Conservation (phyloP, 495 filamentous ascomycete genomes). For the Penicillium samsonianum region DNA sequence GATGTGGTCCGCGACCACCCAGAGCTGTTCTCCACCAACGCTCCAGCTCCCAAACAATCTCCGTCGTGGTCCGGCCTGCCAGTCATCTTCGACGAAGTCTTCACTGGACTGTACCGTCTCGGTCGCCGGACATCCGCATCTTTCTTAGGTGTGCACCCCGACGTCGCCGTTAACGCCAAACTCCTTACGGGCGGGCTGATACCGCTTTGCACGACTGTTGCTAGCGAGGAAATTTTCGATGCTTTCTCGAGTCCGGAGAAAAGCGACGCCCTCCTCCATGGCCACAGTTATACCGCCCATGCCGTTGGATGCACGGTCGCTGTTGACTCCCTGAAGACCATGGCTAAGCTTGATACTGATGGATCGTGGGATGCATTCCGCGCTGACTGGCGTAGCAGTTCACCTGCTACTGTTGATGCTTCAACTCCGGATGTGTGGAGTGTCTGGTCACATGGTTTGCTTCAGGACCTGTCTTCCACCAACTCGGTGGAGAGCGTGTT, state of each 20-base stretch:
- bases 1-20: conserved; percentile 59
- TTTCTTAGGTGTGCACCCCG: conserved; percentile 64
- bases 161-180: conserved; percentile 77
- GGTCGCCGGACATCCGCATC: conserved; percentile 64
- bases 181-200: conserved; percentile 75
- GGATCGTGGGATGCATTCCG: conserved; percentile 53
- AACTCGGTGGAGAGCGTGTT: conserved; percentile 61
- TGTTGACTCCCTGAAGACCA: conserved; percentile 53
- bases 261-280: conserved; percentile 72
- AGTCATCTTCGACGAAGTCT: conserved; percentile 77
- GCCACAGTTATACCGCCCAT: conserved; percentile 81
- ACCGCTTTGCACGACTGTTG: conserved; percentile 70
- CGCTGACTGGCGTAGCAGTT: conserved; percentile 39
- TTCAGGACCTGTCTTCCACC: conserved; percentile 55
- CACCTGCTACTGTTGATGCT: not conserved
- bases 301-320: conserved; percentile 75
- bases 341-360: conserved; percentile 55
- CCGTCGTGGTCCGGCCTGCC: conserved; percentile 68
- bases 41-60: conserved; percentile 14
- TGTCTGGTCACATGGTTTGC: conserved; percentile 60
- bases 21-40: conserved; percentile 43
- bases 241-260: conserved; percentile 67
- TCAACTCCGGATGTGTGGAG: conserved; percentile 57
- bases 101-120: conserved; percentile 78
- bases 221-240: conserved; percentile 70